Conservation (phyloP, 129 eudicot species). For the Helianthus tuberosus region DNA sequence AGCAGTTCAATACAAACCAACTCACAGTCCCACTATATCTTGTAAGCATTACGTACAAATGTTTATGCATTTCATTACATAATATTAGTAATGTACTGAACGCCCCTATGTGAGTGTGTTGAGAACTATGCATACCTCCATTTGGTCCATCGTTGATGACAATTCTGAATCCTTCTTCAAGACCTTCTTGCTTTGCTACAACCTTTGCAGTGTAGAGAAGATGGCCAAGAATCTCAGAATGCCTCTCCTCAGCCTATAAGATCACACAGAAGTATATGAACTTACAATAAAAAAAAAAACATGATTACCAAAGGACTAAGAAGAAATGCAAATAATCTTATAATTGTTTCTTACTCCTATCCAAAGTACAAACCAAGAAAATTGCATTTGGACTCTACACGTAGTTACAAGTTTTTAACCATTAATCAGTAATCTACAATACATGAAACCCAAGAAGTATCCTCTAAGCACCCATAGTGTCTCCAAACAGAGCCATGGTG, state of each 20-base stretch:
- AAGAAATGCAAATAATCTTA: neutral
- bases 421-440: neutral
- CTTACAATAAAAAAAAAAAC: neutral
- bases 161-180: constrained; percentile 83
- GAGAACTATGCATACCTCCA: constrained; percentile 63
- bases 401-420: neutral
- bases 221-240: constrained; percentile 81
- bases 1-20: too few relatives aligned
- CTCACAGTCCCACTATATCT: neutral
- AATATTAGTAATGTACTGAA: too few relatives aligned
- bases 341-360: neutral
- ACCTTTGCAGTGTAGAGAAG: constrained; percentile 92
- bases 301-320: neutral
- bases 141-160: constrained; percentile 94
- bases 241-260: constrained; percentile 89
- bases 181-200: constrained; percentile 96
- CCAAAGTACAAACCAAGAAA: constrained; percentile 1
- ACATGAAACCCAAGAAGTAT: neutral
- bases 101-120: neutral
- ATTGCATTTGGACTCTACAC: constrained; percentile 1
- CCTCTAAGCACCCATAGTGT: neutral
- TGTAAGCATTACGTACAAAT: neutral
- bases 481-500: neutral
- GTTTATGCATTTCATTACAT: neutral
- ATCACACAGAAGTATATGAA: constrained; percentile 12